phyloP scores from a whole-genome alignment of 1,139 yeast species.

The Kodamaea plutei region DNA sequence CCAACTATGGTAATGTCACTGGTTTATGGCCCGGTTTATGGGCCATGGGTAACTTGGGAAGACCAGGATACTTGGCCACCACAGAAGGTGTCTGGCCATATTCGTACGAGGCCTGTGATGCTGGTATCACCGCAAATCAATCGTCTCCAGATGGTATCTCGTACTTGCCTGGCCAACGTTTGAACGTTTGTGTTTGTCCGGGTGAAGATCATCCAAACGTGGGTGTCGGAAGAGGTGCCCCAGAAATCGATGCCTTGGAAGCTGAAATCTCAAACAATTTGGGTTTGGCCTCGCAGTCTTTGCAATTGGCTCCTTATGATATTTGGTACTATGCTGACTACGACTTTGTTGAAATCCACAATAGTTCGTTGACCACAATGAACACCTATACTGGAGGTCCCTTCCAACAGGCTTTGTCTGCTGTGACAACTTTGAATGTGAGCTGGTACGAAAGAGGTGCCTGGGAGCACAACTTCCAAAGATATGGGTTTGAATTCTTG shows the following conservation, averaged over 20 bases:
- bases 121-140: slow-evolving; percentile 88
- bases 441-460: slow-evolving; percentile 24
- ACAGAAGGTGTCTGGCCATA: slow-evolving; percentile 92
- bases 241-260: slow-evolving; percentile 29
- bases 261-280: slow-evolving; percentile 18
- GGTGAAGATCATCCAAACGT: slow-evolving; percentile 27
- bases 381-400: slow-evolving; percentile 30
- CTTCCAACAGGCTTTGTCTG: slow-evolving; percentile 27
- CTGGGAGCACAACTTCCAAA: slow-evolving; percentile 18
- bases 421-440: slow-evolving; percentile 21
- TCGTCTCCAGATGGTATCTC: slow-evolving; percentile 78
- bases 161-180: slow-evolving; percentile 71
- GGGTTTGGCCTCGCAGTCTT: slow-evolving; percentile 27
- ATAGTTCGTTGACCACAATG: slow-evolving; percentile 22
- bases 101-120: slow-evolving; percentile 76
- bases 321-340: slow-evolving; percentile 29
- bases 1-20: slow-evolving; percentile 62
- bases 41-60: slow-evolving; percentile 82
- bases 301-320: slow-evolving; percentile 27
- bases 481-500: slow-evolving; percentile 23
- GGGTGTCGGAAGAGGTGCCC: slow-evolving; percentile 28
- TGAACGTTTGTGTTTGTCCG: slow-evolving; percentile 36
- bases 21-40: slow-evolving; percentile 93
- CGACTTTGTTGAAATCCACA: slow-evolving; percentile 20
- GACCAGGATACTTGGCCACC: slow-evolving; percentile 77